A percentile compares a stretch with the other conserved stretches of the same genome.
Conservation (phyloP, 257 asterid species). For the Primulina huaijiensis region DNA sequence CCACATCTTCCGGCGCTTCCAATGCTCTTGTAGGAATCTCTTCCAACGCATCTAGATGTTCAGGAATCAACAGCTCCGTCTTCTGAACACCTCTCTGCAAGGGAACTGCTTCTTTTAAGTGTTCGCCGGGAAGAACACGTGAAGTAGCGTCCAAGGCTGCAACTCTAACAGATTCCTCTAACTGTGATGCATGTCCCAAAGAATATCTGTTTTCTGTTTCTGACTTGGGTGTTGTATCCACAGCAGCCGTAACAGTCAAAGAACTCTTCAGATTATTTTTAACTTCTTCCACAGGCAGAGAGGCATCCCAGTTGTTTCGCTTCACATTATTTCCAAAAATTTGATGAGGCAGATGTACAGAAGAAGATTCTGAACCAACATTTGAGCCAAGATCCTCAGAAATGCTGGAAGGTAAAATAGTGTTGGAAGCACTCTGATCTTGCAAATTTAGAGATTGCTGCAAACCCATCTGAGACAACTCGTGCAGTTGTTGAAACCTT, state of each 20-base stretch:
- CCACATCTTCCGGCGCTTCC: constrained; percentile 34
- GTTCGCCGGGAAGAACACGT: constrained; percentile 32
- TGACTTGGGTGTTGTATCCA: constrained; percentile 28
- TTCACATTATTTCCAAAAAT: constrained; percentile 32
- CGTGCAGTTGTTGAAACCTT: constrained; percentile 49
- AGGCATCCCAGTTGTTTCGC: constrained; percentile 41
- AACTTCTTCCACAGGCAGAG: constrained; percentile 40
- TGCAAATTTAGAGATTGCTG: constrained; percentile 42
- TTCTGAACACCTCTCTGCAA: constrained; percentile 23
- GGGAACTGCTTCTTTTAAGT: constrained; percentile 32
- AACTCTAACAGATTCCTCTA: constrained; percentile 30
- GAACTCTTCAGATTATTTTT: constrained; percentile 31
- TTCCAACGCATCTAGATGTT: constrained; percentile 28
- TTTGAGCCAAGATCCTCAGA: constrained; percentile 44
- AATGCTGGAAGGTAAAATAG: constrained; percentile 39
- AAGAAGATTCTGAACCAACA: constrained; percentile 42
- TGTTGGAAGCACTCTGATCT: constrained; percentile 41
- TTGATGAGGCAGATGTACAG: constrained; percentile 54
- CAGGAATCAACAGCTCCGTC: constrained; percentile 25
- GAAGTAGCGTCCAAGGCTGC: constrained; percentile 29
- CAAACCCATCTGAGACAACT: constrained; percentile 44
- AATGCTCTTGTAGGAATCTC: constrained; percentile 29
- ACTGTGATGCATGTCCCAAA: constrained; percentile 31
- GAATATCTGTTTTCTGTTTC: constrained; percentile 28
- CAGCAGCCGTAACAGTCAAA: constrained; percentile 23